These are phyloP conservation scores for Aspergillus persii DNA, from an alignment of 2,329 filamentous ascomycete species.

Conservation along the genomic window DNA sequence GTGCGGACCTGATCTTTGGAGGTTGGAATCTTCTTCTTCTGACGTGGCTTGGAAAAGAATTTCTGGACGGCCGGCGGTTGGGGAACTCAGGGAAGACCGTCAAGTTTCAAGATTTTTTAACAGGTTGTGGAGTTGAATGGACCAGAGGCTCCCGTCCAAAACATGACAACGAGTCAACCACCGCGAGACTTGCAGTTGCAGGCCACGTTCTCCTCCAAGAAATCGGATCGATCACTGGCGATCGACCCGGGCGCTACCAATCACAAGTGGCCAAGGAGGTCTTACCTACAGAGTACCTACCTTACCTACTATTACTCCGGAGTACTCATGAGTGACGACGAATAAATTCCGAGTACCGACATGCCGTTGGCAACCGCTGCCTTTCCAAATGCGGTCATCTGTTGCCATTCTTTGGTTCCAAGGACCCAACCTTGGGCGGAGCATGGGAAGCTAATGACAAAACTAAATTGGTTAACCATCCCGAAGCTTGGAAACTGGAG, in stretches of 20 bases:
- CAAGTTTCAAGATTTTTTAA: neutral
- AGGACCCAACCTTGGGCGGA: neutral
- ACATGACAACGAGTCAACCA: too few species aligned
- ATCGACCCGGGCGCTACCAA: neutral
- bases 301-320: too few species aligned
- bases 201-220: neutral
- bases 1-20: neutral
- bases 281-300: too few species aligned
- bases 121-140: neutral
- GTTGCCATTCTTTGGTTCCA: neutral
- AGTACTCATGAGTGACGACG: too few species aligned
- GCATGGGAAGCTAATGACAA: neutral
- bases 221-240: neutral
- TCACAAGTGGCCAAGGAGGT: too few species aligned
- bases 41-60: too few species aligned
- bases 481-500: neutral
- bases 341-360: too few species aligned
- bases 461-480: neutral
- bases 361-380: neutral
- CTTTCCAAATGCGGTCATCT: neutral
- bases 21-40: too few species aligned
- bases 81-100: too few species aligned
- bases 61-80: too few species aligned
- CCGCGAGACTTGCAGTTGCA: too few species aligned
- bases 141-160: neutral